These are phyloP conservation scores for Pichia sp. DNA, from an alignment of 1,139 yeast species.

Conservation along the genomic window DNA sequence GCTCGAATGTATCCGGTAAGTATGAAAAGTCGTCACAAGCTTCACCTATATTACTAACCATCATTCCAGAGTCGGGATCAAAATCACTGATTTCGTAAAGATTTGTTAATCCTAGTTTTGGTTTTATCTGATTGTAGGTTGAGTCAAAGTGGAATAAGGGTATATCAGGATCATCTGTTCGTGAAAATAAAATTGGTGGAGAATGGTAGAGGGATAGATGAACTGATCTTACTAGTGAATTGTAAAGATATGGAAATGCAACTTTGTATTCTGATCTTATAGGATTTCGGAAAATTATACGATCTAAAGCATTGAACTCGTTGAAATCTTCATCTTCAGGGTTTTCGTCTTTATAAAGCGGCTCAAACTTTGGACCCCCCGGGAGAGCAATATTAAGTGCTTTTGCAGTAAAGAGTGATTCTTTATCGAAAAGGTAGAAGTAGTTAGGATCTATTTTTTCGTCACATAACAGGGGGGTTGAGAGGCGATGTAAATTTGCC, in stretches of 20 bases:
- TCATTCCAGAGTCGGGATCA: constrained; percentile 34
- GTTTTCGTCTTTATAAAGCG: constrained; percentile 65
- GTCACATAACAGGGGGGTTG: constrained; percentile 61
- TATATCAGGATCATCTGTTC: constrained; percentile 46
- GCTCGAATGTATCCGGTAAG: constrained; percentile 29
- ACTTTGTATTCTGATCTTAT: constrained; percentile 79
- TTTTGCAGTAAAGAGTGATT: constrained; percentile 83
- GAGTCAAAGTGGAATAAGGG: constrained; percentile 57
- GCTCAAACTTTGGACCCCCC: constrained; percentile 96
- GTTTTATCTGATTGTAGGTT: constrained; percentile 53
- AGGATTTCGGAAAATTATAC: constrained; percentile 76
- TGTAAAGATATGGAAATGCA: constrained; percentile 82
- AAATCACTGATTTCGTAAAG: constrained; percentile 26
- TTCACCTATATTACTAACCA: constrained; percentile 22
- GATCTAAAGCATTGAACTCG: constrained; percentile 84
- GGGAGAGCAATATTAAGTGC: constrained; percentile 84
- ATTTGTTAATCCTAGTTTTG: constrained; percentile 25
- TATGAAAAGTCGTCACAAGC: constrained; percentile 30
- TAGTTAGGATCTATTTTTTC: constrained; percentile 55
- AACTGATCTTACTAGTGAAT: constrained; percentile 70
- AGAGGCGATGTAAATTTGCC: constrained; percentile 61
- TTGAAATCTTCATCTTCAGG: constrained; percentile 74
- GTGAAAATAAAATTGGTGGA: constrained; percentile 50
- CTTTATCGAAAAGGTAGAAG: constrained; percentile 66
- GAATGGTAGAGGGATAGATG: constrained; percentile 57